phyloP scores from a whole-genome alignment of 2,329 filamentous ascomycete species.

The Metarhizium anisopliae region DNA sequence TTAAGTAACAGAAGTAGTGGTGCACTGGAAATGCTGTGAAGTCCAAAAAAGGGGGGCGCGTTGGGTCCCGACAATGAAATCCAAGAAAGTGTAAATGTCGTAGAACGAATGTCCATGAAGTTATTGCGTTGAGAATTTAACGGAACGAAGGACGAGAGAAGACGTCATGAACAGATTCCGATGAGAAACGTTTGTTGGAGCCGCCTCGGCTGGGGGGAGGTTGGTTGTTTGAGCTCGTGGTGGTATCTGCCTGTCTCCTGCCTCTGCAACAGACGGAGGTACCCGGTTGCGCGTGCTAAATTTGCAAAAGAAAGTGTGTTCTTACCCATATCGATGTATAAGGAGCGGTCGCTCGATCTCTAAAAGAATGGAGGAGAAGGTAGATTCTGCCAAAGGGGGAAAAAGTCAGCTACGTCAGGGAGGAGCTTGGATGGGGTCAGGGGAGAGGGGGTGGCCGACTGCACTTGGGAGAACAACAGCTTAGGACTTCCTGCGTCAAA shows the following conservation, averaged over 20 bases:
- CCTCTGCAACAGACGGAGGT: conserved; percentile 6
- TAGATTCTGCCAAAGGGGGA: conserved; percentile 1
- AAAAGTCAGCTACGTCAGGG: conserved; percentile 13
- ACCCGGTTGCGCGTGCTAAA: neutral
- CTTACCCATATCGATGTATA: conserved; percentile 34
- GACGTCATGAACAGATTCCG: conserved; percentile 6
- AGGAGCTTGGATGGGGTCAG: conserved; percentile 6
- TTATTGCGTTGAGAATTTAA: conserved; percentile 16
- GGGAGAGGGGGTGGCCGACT: neutral
- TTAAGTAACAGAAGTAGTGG: conserved; percentile 7
- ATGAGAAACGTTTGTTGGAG: conserved; percentile 4
- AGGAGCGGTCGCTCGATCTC: conserved; percentile 25
- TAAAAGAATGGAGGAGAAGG: conserved; percentile 17
- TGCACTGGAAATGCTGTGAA: conserved; percentile 16
- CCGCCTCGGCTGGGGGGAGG: conserved; percentile 1
- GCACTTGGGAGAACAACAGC: neutral
- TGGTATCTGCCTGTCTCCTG: conserved; percentile 14
- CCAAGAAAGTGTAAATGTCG: conserved; percentile 39
- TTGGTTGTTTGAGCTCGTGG: conserved; percentile 13
- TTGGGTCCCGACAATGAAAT: conserved; percentile 11
- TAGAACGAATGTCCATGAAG: conserved; percentile 26
- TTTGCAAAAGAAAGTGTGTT: conserved; percentile 19
- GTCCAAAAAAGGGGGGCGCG: conserved; percentile 20
- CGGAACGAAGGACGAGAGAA: conserved; percentile 4
- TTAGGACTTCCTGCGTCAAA: neutral